phyloP scores from a whole-genome alignment of 106 monocot genomes.

The Hemerocallis citrina region DNA sequence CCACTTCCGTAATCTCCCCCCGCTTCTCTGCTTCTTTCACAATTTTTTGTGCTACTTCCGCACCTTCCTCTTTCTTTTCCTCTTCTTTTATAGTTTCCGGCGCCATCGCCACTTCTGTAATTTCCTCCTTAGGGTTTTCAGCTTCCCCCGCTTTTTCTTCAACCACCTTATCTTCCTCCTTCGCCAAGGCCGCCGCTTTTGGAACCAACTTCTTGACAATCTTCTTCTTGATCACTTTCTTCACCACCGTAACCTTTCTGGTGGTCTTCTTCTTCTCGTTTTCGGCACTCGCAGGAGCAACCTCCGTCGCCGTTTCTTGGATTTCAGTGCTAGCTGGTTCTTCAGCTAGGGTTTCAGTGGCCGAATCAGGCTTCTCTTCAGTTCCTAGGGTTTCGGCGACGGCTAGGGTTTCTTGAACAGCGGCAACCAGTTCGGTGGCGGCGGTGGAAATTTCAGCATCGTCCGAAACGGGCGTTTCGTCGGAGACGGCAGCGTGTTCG shows the following conservation, averaged over 20 bases:
- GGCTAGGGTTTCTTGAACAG: not conserved
- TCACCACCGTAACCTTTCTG: slow-evolving; percentile 18
- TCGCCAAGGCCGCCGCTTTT: slow-evolving; percentile 10
- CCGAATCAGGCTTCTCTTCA: not conserved
- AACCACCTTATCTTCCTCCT: slow-evolving; percentile 4
- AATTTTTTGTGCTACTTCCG: no score
- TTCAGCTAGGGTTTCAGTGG: not conserved
- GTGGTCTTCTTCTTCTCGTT: not conserved
- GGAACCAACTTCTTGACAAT: slow-evolving; percentile 41
- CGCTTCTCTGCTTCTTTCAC: no score
- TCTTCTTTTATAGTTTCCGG: no score
- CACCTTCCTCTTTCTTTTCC: no score
- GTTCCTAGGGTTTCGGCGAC: slow-evolving; percentile 6
- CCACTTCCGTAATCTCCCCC: no score
- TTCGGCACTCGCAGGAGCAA: not conserved
- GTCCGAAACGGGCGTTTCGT: not conserved
- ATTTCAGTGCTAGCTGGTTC: not conserved
- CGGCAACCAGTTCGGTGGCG: not conserved
- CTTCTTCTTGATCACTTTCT: slow-evolving; percentile 40
- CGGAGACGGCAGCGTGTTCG: no score
- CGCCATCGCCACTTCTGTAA: not conserved
- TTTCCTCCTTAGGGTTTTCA: not conserved
- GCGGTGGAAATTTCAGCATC: not conserved
- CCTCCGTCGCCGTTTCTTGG: not conserved
- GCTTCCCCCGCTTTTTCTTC: not conserved